Evolutionary conservation across 768 basidiomycete genomes (phyloP), one percentile per base, ranked within the genome.

Genomic region (Saitozyma sp.): DNA sequence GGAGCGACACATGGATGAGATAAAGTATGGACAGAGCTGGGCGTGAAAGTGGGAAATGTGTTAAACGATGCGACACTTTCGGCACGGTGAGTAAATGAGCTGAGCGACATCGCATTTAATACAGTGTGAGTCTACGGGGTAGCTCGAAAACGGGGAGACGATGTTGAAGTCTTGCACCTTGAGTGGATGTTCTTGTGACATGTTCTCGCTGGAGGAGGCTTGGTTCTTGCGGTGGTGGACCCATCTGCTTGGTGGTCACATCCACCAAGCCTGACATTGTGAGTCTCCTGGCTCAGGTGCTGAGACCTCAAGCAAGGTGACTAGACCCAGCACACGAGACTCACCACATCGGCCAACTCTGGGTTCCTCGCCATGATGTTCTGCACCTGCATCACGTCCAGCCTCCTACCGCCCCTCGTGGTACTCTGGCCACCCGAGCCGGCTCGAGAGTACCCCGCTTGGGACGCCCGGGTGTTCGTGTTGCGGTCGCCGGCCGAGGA

Each of bases 351-450:
- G 2, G 55, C 65, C 59, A 75, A 49, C 19, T 70, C 73, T 2
- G 64, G 68, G 58, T 75, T 75, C 66, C 65, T 72, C 53, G 59
- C 61, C 19, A 78, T 59, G 2, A 75, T 29, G 49, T 69, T 74
- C 50, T 69, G 67, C 9, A 78, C 65, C 59, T 73, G 66, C 70
- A 78, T 69, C 38, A 74, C 59, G 53, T 78, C 77, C 45, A 73
- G 50, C 20, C 59, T 49, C 39, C 43, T 29, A 29, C 29, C 29
- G 5, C 29, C 29, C 29, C 29, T 29, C 29, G 29, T 29, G 5
- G 46, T 50, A 20, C 9, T 40, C 19, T 49, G 46, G 8, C 57
- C 59, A 16, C 50, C 45, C 17, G 43, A 53, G 3, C 59, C 51
- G 8, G 59, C 51, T 16, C 52, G 52, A 29, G 50, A 48, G 51